phyloP scores from a whole-genome alignment of 805 yeast genomes.

The Jamesozyma piceae region DNA sequence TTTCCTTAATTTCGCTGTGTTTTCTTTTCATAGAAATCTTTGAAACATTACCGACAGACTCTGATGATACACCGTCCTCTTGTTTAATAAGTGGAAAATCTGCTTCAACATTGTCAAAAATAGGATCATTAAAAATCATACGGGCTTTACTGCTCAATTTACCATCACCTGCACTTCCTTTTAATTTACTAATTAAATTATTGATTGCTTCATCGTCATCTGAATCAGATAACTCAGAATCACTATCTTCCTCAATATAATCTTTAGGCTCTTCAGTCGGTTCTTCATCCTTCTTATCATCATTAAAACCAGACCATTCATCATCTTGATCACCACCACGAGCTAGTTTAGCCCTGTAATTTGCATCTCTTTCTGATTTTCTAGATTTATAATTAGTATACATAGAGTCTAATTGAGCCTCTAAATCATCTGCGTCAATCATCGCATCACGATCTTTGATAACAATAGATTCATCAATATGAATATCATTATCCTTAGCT shows the following conservation, averaged over 20 bases:
- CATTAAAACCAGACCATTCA: conserved; percentile 67
- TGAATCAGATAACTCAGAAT: conserved; percentile 41
- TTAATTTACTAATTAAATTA: conserved; percentile 46
- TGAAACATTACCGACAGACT: conserved; percentile 15
- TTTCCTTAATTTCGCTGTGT: conserved; percentile 11
- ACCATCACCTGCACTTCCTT: conserved; percentile 36
- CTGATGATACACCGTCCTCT: conserved; percentile 9
- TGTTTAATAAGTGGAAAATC: conserved; percentile 22
- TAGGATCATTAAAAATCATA: conserved; percentile 42
- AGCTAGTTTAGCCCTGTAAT: conserved; percentile 55
- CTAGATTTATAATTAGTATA: conserved; percentile 60
- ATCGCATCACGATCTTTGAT: conserved; percentile 30
- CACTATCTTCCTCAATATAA: conserved; percentile 35
- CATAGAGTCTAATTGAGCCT: conserved; percentile 75
- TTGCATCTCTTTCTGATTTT: conserved; percentile 60
- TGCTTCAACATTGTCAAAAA: conserved; percentile 41
- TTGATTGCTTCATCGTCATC: conserved; percentile 68
- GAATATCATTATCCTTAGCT: conserved; percentile 47
- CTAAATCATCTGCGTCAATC: conserved; percentile 57
- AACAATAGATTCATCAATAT: conserved; percentile 38
- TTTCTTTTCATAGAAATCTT: conserved; percentile 13
- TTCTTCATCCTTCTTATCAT: conserved; percentile 33
- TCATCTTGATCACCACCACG: conserved; percentile 72
- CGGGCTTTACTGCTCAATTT: conserved; percentile 35
- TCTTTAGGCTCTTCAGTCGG: conserved; percentile 35